Evolutionary conservation across 1,284 basidiomycete genomes (phyloP), one percentile per base, ranked within the genome.

Genomic region (Polyporus tsugae): DNA sequence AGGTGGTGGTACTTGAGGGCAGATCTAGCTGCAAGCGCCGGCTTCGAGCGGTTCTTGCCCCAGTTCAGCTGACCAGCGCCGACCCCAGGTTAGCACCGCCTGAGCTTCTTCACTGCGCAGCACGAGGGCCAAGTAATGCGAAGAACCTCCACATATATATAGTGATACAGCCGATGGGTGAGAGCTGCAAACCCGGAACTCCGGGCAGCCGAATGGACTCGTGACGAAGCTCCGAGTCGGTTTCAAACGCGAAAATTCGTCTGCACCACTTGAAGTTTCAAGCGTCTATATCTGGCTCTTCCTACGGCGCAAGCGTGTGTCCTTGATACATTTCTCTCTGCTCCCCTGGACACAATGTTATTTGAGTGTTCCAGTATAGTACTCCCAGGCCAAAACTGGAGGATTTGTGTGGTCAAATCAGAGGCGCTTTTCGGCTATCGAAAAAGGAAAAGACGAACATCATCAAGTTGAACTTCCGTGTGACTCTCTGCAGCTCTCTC

Each of bases 61-160:
- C 29, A 35, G 57, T 59, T 36, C 58, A 60, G 38, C 38, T 60
- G 58, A 60, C 58, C 58, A 60, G 58, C 58, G 58, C 58, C 22
- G 58, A 60, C 58, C 58, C 58, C 58, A 60, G 58, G 39, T 38
- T 60, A 60, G 58, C 58, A 60, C 58, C 58, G 58, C 58, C 22
- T 39, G n/a, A 39, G 38, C 39, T 41, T 25, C 38, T 36, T 11
- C 22, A 15, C 11, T 60, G 22, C 58, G 13, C 58, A n/a, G n/a
- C 36, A 11, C 22, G 25, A 9, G 46, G 22, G 46, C 46, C 46
- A 25, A 52, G 46, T 25, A 25, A 22, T 25, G 46, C 22, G 46
- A n/a, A n/a, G 46, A 52, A 11, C 22, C 22, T n/a, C 46, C 46
- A 52, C 46, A 52, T 58, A 38, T 60, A 39, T 38, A 29, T 41